Evolutionary conservation across 768 basidiomycete genomes (phyloP).

Genomic region (Sporobolomyces phaffii): DNA sequence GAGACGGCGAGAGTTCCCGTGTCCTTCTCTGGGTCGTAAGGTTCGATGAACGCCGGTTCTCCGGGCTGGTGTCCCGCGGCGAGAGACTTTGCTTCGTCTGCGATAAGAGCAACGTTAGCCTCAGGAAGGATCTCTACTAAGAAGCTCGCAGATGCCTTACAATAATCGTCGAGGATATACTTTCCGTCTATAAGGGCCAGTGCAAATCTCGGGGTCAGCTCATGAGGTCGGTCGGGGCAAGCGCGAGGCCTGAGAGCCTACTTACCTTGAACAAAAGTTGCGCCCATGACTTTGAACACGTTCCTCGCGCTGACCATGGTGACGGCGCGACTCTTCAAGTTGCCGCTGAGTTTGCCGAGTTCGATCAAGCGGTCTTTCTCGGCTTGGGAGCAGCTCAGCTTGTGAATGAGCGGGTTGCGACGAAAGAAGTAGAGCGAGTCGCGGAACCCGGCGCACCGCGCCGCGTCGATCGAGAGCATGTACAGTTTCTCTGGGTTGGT

Average conservation of each 20-base stretch:
- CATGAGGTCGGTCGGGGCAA: no score
- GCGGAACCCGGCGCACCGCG: slow-evolving; percentile 87
- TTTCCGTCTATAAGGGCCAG: slow-evolving; percentile 59
- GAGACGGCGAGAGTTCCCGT: slow-evolving; percentile 39
- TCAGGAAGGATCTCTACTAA: neutral
- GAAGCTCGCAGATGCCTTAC: slow-evolving; percentile 5
- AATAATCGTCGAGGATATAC: slow-evolving; percentile 94
- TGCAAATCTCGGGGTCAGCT: no score
- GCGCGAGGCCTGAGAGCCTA: no score
- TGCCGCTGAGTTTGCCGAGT: slow-evolving; percentile 77
- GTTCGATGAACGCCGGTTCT: slow-evolving; percentile 73
- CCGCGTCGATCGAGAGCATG: slow-evolving; percentile 96
- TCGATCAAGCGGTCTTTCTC: slow-evolving; percentile 92
- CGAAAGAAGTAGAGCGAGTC: slow-evolving; percentile 99
- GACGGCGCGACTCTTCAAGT: slow-evolving; percentile 82
- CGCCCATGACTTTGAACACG: slow-evolving; percentile 87
- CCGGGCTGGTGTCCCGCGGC: slow-evolving; percentile 76
- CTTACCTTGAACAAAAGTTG: slow-evolving; percentile 84
- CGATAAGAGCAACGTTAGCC: neutral
- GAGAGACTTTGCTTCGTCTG: slow-evolving; percentile 69
- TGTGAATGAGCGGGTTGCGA: slow-evolving; percentile 79
- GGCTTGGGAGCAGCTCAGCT: slow-evolving; percentile 76
- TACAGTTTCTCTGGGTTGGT: slow-evolving; percentile 71
- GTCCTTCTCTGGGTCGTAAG: slow-evolving; percentile 56
- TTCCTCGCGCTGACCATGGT: slow-evolving; percentile 89